A percentile compares a stretch with the other conserved stretches of the same genome.
Conservation (phyloP, 116 monocot genomes). For the Phalaenopsis hybrid region DNA sequence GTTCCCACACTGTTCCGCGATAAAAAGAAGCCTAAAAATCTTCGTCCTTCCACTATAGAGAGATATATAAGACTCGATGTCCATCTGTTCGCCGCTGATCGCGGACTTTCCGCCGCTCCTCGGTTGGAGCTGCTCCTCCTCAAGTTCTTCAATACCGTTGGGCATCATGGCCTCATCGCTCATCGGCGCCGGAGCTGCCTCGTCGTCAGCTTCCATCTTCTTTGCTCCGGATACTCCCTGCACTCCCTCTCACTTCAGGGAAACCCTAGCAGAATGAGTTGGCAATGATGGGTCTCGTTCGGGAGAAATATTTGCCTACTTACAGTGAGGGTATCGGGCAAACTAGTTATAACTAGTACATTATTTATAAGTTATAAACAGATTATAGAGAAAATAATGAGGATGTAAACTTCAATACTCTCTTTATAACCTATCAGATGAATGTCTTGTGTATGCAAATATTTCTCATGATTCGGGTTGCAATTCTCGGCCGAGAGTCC, state of each 20-base stretch:
- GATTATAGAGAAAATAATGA: too few relatives aligned
- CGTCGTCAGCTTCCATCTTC: slow-evolving; percentile 43
- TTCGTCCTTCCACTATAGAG: slow-evolving; percentile 76
- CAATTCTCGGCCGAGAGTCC: too few relatives aligned
- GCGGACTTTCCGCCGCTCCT: slow-evolving; percentile 21
- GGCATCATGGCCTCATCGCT: slow-evolving; percentile 12
- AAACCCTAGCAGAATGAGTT: slow-evolving; percentile 14
- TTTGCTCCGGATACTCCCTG: background rate
- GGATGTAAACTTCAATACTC: too few relatives aligned
- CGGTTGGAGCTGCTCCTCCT: background rate
- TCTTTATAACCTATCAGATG: too few relatives aligned
- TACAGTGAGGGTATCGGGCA: too few relatives aligned
- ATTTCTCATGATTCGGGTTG: too few relatives aligned
- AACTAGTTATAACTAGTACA: too few relatives aligned
- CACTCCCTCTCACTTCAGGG: background rate
- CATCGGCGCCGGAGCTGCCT: background rate
- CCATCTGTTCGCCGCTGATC: slow-evolving; percentile 73
- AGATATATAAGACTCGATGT: slow-evolving; percentile 82
- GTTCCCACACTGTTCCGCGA: slow-evolving; percentile 69
- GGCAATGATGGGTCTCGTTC: background rate
- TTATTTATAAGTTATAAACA: too few relatives aligned
- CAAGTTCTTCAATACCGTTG: slow-evolving; percentile 22
- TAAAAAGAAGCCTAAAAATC: slow-evolving; percentile 63
- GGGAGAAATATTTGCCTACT: too few relatives aligned
- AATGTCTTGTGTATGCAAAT: too few relatives aligned